These are phyloP conservation scores for Batkoa obscura DNA, from an alignment of 371 early-diverging fungal genomes.

Conservation along the genomic window DNA sequence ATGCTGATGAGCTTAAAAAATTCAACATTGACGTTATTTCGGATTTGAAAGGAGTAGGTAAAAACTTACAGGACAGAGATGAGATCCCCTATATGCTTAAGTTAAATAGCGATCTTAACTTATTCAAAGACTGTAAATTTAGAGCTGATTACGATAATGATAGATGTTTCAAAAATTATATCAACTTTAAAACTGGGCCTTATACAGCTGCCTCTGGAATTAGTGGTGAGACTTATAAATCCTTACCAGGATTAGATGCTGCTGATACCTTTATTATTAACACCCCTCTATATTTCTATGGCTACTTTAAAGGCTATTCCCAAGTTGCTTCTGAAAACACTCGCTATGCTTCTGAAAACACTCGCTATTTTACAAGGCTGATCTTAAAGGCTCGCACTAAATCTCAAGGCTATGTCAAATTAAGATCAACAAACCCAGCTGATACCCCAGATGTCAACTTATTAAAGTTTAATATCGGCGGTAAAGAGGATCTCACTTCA, in stretches of 20 bases:
- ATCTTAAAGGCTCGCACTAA: not conserved
- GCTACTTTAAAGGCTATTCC: not conserved
- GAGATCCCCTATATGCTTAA: not conserved
- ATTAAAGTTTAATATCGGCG: not conserved
- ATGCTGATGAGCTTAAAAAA: not conserved
- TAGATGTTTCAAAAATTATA: not conserved
- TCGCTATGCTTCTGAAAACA: not conserved
- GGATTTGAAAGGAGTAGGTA: slow-evolving; percentile 2
- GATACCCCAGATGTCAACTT: slow-evolving; percentile 6
- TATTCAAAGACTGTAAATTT: not conserved
- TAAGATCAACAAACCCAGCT: not conserved
- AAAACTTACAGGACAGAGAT: not conserved
- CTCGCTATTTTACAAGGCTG: not conserved
- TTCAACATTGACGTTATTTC: not conserved
- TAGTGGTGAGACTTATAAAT: not conserved
- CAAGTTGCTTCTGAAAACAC: not conserved
- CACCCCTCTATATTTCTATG: not conserved
- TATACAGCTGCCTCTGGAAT: not conserved
- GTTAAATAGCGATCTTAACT: not conserved
- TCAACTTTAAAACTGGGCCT: not conserved
- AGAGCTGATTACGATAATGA: not conserved
- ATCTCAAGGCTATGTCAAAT: not conserved
- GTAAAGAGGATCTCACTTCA: not conserved
- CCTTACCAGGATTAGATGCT: not conserved
- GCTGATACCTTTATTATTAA: not conserved